Percentiles rank a stretch among this genome's conserved stretches.
Conservation (phyloP, 2,329 filamentous ascomycete species). For the Alternaria hordeiaustralica region DNA sequence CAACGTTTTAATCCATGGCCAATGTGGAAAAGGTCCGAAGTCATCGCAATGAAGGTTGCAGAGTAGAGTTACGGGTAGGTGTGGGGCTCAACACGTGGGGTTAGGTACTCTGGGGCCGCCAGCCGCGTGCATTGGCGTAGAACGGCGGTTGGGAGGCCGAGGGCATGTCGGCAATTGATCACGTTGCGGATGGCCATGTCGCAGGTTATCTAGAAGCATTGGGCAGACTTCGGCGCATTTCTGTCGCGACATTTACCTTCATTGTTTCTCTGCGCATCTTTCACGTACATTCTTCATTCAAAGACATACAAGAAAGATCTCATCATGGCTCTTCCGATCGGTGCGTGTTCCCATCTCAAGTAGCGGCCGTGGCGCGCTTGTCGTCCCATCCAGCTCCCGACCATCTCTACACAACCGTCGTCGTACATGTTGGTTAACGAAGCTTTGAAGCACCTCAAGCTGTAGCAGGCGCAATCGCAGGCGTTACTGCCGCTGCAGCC, state of each 20-base stretch:
- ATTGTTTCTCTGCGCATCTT: background rate
- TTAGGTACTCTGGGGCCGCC: conserved; percentile 7
- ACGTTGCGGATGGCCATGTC: conserved; percentile 26
- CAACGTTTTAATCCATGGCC: background rate
- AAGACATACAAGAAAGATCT: background rate
- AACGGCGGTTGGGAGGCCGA: conserved; percentile 18
- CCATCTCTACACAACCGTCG: background rate
- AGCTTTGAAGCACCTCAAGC: conserved; percentile 26
- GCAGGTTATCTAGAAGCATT: conserved; percentile 16
- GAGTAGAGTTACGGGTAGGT: conserved; percentile 21
- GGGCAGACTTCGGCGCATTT: background rate
- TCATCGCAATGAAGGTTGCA: background rate
- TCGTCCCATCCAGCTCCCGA: background rate
- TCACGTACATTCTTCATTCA: background rate
- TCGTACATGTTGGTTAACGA: conserved; percentile 10
- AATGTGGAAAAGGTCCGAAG: background rate
- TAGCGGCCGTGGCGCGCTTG: conserved; percentile 6
- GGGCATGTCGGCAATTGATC: conserved; percentile 37
- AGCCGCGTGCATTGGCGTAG: conserved; percentile 11
- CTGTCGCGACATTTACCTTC: background rate
- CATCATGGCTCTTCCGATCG: conserved; percentile 13
- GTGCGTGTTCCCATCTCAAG: conserved; percentile 8
- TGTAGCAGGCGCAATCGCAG: conserved; percentile 44
- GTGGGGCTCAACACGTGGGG: conserved; percentile 25
- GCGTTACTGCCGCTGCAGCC: conserved; percentile 53